A percentile compares a stretch with the other conserved stretches of the same genome.
These are phyloP conservation scores for Scleroderma citrinum DNA, from an alignment of 768 basidiomycete genomes.

Conservation along the genomic window DNA sequence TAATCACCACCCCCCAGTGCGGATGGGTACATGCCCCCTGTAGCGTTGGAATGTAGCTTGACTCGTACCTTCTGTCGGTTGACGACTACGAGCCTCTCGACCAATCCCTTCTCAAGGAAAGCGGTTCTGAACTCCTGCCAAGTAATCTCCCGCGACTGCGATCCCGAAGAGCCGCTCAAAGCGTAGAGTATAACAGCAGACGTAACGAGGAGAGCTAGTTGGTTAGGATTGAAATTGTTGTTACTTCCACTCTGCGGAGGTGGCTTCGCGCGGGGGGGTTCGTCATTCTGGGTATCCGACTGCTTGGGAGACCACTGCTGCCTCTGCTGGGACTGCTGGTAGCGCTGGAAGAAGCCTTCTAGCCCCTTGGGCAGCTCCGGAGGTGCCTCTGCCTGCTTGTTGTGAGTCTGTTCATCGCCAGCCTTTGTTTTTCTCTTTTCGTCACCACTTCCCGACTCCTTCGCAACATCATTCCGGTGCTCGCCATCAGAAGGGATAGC, in stretches of 20 bases:
- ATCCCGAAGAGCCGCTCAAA: slow-evolving; percentile 41
- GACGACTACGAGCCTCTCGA: slow-evolving; percentile 88
- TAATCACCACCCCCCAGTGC: slow-evolving; percentile 57
- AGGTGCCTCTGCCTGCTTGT: slow-evolving; percentile 22
- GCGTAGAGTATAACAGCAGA: slow-evolving; percentile 61
- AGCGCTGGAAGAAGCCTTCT: slow-evolving; percentile 76
- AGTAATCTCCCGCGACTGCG: slow-evolving; percentile 82
- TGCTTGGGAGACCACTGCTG: slow-evolving; percentile 23
- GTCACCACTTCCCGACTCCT: slow-evolving; percentile 18
- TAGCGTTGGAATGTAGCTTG: slow-evolving; percentile 87
- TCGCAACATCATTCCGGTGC: slow-evolving; percentile 22
- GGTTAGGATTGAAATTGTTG: slow-evolving; percentile 50
- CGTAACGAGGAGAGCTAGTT: slow-evolving; percentile 53
- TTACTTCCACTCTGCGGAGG: slow-evolving; percentile 41
- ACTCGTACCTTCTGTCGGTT: slow-evolving; percentile 89
- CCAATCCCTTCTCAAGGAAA: slow-evolving; percentile 93
- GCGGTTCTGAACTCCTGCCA: slow-evolving; percentile 99
- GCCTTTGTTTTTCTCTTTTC: slow-evolving; percentile 31
- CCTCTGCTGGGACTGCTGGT: slow-evolving; percentile 36
- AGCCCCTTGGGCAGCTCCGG: slow-evolving; percentile 57
- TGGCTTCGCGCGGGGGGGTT: slow-evolving; percentile 36
- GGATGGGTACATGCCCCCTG: slow-evolving; percentile 68
- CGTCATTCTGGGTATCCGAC: slow-evolving; percentile 25
- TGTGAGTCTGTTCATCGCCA: slow-evolving; percentile 28
- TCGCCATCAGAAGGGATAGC: slow-evolving; percentile 40